Evolutionary conservation across 2,329 filamentous ascomycete species (phyloP), one percentile per base, ranked within the genome.

Genomic region (Aspergillus glaucus): DNA sequence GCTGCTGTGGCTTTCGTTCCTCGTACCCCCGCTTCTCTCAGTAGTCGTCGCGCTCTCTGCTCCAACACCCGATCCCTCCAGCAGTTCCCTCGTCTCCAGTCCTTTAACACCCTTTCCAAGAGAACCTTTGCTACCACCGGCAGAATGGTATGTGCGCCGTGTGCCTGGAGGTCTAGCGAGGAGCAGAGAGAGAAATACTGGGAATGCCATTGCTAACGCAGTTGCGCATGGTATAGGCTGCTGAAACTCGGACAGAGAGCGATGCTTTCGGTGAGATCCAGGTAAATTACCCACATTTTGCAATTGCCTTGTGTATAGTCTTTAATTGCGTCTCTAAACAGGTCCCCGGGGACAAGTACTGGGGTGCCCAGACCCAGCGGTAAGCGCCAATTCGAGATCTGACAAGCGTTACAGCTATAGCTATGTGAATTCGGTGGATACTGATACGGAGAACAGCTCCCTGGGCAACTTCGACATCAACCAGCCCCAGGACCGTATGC

Each of bases 401-500:
- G 34, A 37, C 17, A 37, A 37, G 14, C 21, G 5, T 17, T 37
- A 6, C 34, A 15, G n/a, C 17, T 37, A 37, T 37, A 17, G 9
- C 4, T 30, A 2, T 30, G 26, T 30, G 9, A 12, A 30, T 30
- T 21, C 43, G 36, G 45, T 44, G 44, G 48, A 56, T 46, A 49
- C 56, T 63, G 55, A 67, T 59, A 45, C 44, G 26, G 40, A 39
- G 32, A 43, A 55, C 50, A 77, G 75, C 59, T 97, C 92, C 46
- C 81, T 97, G 70, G 86, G 87, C 73, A 98, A 98, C 79, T 98
- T 98, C 81, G 87, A 86, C 72, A 97, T 98, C 83, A 97, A 97
- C 77, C 93, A 97, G 79, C 93, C 93, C 52, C 89, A 95, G 75
- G 93, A 98, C 70, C 90, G 93, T 70, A 97, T 97, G 91, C 93